Conservation (phyloP, 495 filamentous ascomycete species). For the Mycothermus thermophilus region DNA sequence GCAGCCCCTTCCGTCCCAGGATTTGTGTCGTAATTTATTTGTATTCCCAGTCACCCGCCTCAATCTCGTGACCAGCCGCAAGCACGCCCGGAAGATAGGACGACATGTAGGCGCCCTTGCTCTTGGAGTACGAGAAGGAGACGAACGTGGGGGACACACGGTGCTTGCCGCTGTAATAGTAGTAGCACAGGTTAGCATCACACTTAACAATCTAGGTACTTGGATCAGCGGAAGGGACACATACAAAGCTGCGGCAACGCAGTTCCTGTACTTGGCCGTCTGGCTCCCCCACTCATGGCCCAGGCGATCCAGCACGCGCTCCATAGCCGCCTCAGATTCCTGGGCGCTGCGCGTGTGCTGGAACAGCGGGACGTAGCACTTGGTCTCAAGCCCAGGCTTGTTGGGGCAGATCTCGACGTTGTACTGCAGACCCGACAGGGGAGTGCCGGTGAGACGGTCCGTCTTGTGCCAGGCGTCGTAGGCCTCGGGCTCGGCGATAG, state of each 20-base stretch:
- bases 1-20: too few relatives aligned
- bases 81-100: background rate
- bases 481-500: background rate
- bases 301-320: background rate
- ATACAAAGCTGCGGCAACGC: background rate
- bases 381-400: constrained; percentile 1
- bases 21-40: too few relatives aligned
- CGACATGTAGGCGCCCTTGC: constrained; percentile 2
- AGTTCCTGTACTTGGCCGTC: constrained; percentile 1
- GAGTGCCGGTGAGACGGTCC: background rate
- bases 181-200: too few relatives aligned
- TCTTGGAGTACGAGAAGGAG: constrained; percentile 3
- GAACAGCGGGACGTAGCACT: constrained; percentile 4
- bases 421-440: constrained; percentile 1
- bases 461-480: constrained; percentile 3
- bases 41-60: constrained; percentile 1
- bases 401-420: constrained; percentile 2
- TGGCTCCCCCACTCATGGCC: constrained; percentile 1
- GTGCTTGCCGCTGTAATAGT: background rate
- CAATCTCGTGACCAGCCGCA: background rate
- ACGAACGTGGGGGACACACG: constrained; percentile 1
- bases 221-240: too few relatives aligned
- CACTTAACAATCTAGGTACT: too few relatives aligned
- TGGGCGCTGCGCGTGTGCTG: background rate
- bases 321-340: constrained; percentile 1